Conservation (phyloP, 2,329 filamentous ascomycete species). For the Phialocephala subalpina region DNA sequence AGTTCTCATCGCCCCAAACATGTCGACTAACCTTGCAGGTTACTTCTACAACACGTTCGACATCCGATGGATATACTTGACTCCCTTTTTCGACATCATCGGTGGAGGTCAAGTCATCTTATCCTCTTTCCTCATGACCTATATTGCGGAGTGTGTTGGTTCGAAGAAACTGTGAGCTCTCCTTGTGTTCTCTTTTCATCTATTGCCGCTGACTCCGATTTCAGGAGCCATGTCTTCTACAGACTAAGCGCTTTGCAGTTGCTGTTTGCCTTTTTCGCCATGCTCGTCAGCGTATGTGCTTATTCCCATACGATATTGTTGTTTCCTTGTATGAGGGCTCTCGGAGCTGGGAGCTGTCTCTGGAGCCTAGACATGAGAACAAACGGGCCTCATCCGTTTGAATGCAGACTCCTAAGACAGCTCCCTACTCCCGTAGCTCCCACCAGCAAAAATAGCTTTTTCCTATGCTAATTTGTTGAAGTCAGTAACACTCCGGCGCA, state of each 20-base stretch:
- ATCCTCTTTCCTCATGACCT: slow-evolving; percentile 25
- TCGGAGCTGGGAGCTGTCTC: too few species aligned
- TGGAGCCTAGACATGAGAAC: too few species aligned
- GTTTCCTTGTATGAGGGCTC: too few species aligned
- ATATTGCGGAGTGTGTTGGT: slow-evolving; percentile 25
- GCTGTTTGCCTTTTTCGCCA: slow-evolving; percentile 20
- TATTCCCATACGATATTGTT: too few species aligned
- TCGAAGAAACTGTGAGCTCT: slow-evolving; percentile 24
- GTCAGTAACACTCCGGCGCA: slow-evolving; percentile 27
- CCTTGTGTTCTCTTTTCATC: background rate
- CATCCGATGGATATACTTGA: slow-evolving; percentile 30
- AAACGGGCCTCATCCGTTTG: too few species aligned
- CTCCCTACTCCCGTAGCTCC: too few species aligned
- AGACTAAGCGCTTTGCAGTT: slow-evolving; percentile 25
- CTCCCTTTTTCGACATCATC: slow-evolving; percentile 27
- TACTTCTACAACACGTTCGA: slow-evolving; percentile 28
- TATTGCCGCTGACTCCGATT: background rate
- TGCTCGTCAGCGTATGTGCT: slow-evolving; percentile 27
- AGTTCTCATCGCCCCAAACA: background rate
- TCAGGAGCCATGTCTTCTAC: slow-evolving; percentile 28
- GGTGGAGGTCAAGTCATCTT: slow-evolving; percentile 28
- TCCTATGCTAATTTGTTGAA: too few species aligned
- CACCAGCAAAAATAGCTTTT: too few species aligned
- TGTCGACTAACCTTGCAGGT: slow-evolving; percentile 12
- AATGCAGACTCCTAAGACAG: too few species aligned